Conservation (phyloP, 2,329 filamentous ascomycete species). For the Colletotrichum costaricense region DNA sequence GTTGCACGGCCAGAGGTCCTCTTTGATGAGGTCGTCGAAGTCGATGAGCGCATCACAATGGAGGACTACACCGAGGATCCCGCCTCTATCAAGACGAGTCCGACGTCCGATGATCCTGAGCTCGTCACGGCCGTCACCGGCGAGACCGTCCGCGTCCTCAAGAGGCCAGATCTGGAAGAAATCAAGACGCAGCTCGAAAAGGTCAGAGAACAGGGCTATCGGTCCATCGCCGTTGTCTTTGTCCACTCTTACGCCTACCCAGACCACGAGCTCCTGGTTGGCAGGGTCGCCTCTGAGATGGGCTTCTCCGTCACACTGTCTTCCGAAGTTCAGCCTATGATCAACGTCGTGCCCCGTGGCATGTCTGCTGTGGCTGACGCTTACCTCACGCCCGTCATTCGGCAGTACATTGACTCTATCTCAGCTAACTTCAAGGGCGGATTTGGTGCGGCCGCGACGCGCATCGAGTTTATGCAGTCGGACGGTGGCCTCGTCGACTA, state of each 20-base stretch:
- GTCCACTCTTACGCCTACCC: slow-evolving; percentile 78
- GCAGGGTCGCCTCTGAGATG: slow-evolving; percentile 49
- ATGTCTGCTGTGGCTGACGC: slow-evolving; percentile 56
- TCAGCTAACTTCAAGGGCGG: slow-evolving; percentile 50
- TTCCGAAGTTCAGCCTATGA: slow-evolving; percentile 53
- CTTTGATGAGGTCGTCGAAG: slow-evolving; percentile 76
- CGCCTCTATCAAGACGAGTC: slow-evolving; percentile 58
- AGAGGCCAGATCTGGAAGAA: slow-evolving; percentile 65
- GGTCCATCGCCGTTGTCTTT: slow-evolving; percentile 66
- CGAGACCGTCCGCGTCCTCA: slow-evolving; percentile 75
- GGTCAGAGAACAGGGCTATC: slow-evolving; percentile 71
- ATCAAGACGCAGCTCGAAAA: slow-evolving; percentile 67
- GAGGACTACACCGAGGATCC: slow-evolving; percentile 81
- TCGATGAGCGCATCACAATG: slow-evolving; percentile 80
- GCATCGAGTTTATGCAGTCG: slow-evolving; percentile 81
- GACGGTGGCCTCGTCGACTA: slow-evolving; percentile 64
- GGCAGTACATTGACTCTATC: slow-evolving; percentile 48
- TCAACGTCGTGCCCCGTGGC: slow-evolving; percentile 56
- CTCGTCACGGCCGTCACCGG: slow-evolving; percentile 72
- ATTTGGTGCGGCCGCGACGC: slow-evolving; percentile 48
- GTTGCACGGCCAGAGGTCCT: slow-evolving; percentile 76
- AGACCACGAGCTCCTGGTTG: slow-evolving; percentile 60
- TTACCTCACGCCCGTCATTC: slow-evolving; percentile 54
- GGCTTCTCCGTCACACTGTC: slow-evolving; percentile 55
- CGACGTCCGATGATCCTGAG: slow-evolving; percentile 56